A percentile compares a stretch with the other conserved stretches of the same genome.
phyloP scores from a whole-genome alignment of 1,284 basidiomycete species.

The Inonotus hispidus region DNA sequence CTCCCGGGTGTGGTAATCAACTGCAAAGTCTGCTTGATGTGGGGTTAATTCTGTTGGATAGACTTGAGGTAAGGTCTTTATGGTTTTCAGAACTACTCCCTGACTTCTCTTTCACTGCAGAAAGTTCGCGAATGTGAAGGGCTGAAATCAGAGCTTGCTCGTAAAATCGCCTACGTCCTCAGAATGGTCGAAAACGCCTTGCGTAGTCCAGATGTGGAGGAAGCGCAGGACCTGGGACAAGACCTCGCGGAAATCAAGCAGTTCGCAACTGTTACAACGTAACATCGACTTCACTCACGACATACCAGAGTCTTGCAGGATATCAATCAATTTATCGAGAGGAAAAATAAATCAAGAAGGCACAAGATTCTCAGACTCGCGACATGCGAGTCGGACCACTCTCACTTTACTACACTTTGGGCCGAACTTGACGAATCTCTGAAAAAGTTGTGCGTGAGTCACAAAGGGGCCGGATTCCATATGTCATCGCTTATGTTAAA shows the following conservation, averaged over 20 bases:
- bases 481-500: too few relatives aligned
- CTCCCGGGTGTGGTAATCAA: neutral
- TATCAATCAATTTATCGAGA: too few relatives aligned
- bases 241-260: neutral
- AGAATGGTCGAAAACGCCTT: neutral
- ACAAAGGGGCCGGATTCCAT: too few relatives aligned
- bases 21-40: neutral
- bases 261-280: neutral
- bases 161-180: neutral
- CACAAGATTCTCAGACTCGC: too few relatives aligned
- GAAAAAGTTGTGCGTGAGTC: too few relatives aligned
- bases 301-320: too few relatives aligned
- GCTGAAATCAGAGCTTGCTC: neutral
- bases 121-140: neutral
- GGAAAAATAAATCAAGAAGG: too few relatives aligned
- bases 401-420: too few relatives aligned
- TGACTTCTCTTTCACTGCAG: neutral
- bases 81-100: too few relatives aligned
- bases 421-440: too few relatives aligned
- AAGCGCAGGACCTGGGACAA: neutral
- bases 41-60: neutral
- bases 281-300: neutral
- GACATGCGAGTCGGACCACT: too few relatives aligned
- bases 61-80: neutral
- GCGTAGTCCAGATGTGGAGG: neutral